phyloP scores from a whole-genome alignment of 2,329 filamentous ascomycete species.

The Neofusicoccum umdonicola region DNA sequence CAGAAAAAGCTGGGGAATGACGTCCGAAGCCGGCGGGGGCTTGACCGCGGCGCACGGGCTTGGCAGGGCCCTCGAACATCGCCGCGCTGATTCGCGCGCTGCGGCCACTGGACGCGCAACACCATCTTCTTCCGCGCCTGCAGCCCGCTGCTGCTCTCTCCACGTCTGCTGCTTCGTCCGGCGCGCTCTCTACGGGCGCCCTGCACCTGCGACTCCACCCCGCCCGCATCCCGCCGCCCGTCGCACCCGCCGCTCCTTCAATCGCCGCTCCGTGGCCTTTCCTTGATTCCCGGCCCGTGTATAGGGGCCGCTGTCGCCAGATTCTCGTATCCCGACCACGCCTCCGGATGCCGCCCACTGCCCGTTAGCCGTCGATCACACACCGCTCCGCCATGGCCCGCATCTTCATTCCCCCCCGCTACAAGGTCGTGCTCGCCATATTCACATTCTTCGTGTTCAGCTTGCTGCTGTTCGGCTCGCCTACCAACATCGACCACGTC shows the following conservation, averaged over 20 bases:
- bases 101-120: constrained; percentile 4
- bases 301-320: neutral
- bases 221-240: neutral
- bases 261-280: neutral
- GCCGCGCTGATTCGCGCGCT: constrained; percentile 7
- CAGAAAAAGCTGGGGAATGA: constrained; percentile 17
- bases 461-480: constrained; percentile 39
- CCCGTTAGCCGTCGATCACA: neutral
- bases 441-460: constrained; percentile 31
- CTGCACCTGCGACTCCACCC: neutral
- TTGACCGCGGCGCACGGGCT: neutral
- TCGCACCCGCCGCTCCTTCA: neutral
- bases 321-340: constrained; percentile 2
- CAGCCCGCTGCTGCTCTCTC: neutral
- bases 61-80: neutral
- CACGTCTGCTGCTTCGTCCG: neutral
- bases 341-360: neutral
- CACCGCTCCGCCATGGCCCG: constrained; percentile 5
- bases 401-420: constrained; percentile 27
- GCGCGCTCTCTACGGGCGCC: neutral
- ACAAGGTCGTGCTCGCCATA: constrained; percentile 45
- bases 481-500: constrained; percentile 34
- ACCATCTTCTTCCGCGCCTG: neutral
- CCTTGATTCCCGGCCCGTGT: neutral
- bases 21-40: constrained; percentile 16